Evolutionary conservation across 129 eudicot genomes (phyloP), one percentile per base, ranked within the genome.

Genomic region (Chrysanthemum seticuspe): DNA sequence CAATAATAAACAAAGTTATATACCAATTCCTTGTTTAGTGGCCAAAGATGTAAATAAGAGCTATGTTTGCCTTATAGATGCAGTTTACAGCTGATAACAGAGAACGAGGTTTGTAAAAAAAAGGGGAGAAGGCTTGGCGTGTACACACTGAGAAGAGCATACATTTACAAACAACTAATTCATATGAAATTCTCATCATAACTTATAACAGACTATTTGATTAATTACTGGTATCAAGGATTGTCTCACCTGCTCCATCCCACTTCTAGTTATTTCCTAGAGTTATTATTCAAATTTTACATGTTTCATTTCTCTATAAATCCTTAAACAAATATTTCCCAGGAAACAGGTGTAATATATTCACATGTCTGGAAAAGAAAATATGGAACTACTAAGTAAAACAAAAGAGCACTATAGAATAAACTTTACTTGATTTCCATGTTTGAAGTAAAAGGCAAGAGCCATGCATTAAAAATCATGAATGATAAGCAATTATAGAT

Each of bases 11-110:
- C 15, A 67, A 74, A 68, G 10, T 25, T 18, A 14, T 13, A 50
- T 44, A 21, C 47, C 36, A 34, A 70, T 56, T 15, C 59, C 71
- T 10, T 44, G 68, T 67, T 77, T 72, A 58, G 71, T 65, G 23
- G 66, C 56, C 75, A 79, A 68, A 71, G 36, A 64, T 27, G 47
- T 18, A 49, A 36, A 31, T 62, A 58, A 25, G 51, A 74, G 27
- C 63, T 18, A 31, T n/a, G 16, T 13, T 75, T 75, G 56, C 53
- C 79, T 58, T 47, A 65, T 14, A 16, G 14, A 75, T 45, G 47
- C 72, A 40, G 48, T 68, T 19, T 55, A 57, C 49, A 65, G 47
- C 47, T 2, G 2, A 13, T 65, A 44, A 65, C 25, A 74, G 64
- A 74, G 49, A 44, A 61, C 4, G 49, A 61, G n/a, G 23, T 40